Base-by-base conservation (phyloP, 176 grass and related monocot species). In the Carex myosuroides region DNA sequence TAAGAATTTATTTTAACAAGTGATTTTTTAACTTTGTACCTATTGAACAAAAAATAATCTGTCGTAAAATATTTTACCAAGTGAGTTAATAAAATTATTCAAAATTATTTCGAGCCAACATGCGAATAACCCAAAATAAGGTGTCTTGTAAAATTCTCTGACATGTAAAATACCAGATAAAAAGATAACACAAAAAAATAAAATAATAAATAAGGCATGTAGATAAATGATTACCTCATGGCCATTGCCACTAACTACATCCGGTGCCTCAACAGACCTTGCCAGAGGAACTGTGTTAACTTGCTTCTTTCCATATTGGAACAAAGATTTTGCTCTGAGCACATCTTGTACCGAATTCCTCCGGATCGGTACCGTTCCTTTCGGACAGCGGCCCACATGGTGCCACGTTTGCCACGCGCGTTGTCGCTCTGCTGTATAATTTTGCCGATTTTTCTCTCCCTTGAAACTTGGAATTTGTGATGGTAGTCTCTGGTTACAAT, bases 201-300 rank as follows among this genome's bases (percentile, higher is more conserved):
- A 60, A 35, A 35, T 35, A 35, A 86, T 61, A 70, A n/a, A 29
- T 4, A 24, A 74, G 11, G 11, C 44, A 82, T 3, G 11, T 48
- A 70, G 13, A 56, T 83, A 82, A 14, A 26, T 64, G 17, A 79
- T 24, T 56, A 94, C 95, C 95, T 98, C 92, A 78, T 98, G 95
- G 37, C 95, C 95, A 83, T 94, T 98, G 85, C 92, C 95, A 84
- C 92, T 89, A 83, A 93, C 60, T 53, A 94, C 88, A 89, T 98
- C 95, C 0, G 95, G 95, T 20, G 89, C 86, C 17, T 90, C 68
- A 68, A 79, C 79, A 53, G 71, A 82, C 75, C 89, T 81, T 26
- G 86, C 41, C 7, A 91, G 85, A 54, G 86, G 73, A 64, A 59
- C 10, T 0, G 20, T 6, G 35, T 55, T 64, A 7, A 70, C 35